Percentiles rank a stretch among this genome's conserved stretches.
phyloP scores from a whole-genome alignment of 495 filamentous ascomycete genomes.

The Neurospora pannonica region DNA sequence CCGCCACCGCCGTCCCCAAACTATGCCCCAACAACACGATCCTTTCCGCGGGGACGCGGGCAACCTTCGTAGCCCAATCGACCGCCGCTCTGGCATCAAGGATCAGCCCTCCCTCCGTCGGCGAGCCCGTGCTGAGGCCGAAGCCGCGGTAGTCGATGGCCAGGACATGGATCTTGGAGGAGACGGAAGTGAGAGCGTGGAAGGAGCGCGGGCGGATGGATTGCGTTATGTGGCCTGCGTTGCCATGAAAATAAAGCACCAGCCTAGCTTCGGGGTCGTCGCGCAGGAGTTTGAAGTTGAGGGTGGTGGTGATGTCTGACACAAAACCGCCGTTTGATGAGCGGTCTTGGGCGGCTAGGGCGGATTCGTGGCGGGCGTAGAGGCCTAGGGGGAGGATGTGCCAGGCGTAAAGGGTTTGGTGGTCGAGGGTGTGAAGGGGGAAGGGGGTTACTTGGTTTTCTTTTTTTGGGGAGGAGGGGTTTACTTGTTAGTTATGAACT shows the following conservation, averaged over 20 bases:
- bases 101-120: conserved; percentile 75
- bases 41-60: conserved; percentile 53
- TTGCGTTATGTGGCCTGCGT: conserved; percentile 58
- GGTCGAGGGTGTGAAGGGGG: conserved; percentile 46
- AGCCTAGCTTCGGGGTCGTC: conserved; percentile 52
- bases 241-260: conserved; percentile 50
- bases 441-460: conserved; percentile 64
- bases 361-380: conserved; percentile 47
- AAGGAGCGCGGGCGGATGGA: conserved; percentile 52
- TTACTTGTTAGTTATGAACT: background rate
- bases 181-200: conserved; percentile 49
- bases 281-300: conserved; percentile 51
- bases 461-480: conserved; percentile 8
- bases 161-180: conserved; percentile 46
- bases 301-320: conserved; percentile 43
- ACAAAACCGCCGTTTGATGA: conserved; percentile 28
- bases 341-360: conserved; percentile 37
- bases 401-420: conserved; percentile 57
- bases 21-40: conserved; percentile 84
- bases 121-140: conserved; percentile 67
- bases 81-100: conserved; percentile 65
- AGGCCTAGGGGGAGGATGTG: conserved; percentile 59
- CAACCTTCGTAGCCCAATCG: conserved; percentile 57
- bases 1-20: conserved; percentile 76
- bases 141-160: conserved; percentile 87